Conservation (phyloP, 257 asterid genomes). For the Salvia splendens region DNA sequence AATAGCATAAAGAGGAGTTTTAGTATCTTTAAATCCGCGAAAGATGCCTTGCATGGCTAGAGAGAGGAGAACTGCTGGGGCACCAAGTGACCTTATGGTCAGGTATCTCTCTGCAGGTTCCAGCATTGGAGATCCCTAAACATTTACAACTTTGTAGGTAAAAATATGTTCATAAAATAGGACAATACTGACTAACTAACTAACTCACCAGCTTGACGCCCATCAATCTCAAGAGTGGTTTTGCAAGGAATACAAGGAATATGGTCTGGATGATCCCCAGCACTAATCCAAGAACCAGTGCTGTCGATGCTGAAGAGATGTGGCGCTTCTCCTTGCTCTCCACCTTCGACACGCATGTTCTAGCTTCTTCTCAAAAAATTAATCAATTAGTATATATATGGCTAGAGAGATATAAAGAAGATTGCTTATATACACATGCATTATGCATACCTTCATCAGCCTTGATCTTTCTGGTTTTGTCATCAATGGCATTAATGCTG, state of each 20-base stretch:
- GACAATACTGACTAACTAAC: too few species aligned
- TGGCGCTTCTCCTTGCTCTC: conserved; percentile 41
- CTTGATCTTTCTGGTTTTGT: not conserved
- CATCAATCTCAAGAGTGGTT: conserved; percentile 67
- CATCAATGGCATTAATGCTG: too few species aligned
- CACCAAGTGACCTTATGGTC: conserved; percentile 78
- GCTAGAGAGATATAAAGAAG: too few species aligned
- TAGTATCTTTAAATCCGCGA: conserved; percentile 93
- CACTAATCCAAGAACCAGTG: conserved; percentile 62
- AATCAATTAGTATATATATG: not conserved
- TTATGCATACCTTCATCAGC: not conserved
- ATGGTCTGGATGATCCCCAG: conserved; percentile 78
- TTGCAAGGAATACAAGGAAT: conserved; percentile 64
- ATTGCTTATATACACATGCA: not conserved
- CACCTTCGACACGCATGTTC: conserved; percentile 35
- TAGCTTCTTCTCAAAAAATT: not conserved
- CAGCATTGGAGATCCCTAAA: conserved; percentile 84
- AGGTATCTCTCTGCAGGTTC: conserved; percentile 71
- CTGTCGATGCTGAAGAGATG: conserved; percentile 97
- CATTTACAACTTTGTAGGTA: not conserved
- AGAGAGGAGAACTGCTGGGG: conserved; percentile 97
- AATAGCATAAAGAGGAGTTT: conserved; percentile 83
- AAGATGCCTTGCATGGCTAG: conserved; percentile 97
- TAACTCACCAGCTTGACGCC: conserved; percentile 74
- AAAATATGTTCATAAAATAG: too few species aligned